These are phyloP conservation scores for Fusarium graminum DNA, from an alignment of 2,329 filamentous ascomycete species.

Conservation along the genomic window DNA sequence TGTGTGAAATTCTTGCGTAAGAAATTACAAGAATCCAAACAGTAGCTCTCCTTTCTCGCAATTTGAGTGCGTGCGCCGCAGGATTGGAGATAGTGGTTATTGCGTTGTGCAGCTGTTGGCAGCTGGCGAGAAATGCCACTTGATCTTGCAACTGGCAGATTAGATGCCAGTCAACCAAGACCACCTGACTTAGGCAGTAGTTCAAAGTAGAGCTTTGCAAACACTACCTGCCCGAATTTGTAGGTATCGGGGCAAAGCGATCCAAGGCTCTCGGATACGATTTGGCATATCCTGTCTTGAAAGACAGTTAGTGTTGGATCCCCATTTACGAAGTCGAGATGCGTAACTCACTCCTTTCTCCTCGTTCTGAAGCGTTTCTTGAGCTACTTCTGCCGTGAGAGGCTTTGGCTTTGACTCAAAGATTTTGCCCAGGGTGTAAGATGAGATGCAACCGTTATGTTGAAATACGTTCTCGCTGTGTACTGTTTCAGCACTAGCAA, in stretches of 20 bases:
- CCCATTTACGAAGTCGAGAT: neutral
- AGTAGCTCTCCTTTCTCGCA: neutral
- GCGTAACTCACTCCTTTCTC: neutral
- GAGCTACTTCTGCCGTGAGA: neutral
- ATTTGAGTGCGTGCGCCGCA: neutral
- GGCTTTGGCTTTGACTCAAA: neutral
- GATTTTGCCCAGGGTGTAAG: neutral
- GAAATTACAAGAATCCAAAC: neutral
- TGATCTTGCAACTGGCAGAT: conserved; percentile 1
- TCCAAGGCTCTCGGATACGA: neutral
- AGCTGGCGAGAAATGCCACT: conserved; percentile 34
- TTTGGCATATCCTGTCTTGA: neutral
- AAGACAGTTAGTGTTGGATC: conserved; percentile 3
- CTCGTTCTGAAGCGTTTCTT: neutral
- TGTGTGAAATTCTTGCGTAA: neutral
- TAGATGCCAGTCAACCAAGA: neutral
- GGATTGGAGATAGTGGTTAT: neutral
- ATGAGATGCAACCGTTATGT: neutral
- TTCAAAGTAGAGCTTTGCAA: neutral
- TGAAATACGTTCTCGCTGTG: neutral
- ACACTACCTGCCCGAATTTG: neutral
- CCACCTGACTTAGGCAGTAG: no score
- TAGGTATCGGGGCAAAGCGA: neutral
- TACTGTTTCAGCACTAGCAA: neutral
- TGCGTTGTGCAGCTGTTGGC: conserved; percentile 21